phyloP scores from a whole-genome alignment of 495 filamentous ascomycete genomes.

The Podospora appendiculata region DNA sequence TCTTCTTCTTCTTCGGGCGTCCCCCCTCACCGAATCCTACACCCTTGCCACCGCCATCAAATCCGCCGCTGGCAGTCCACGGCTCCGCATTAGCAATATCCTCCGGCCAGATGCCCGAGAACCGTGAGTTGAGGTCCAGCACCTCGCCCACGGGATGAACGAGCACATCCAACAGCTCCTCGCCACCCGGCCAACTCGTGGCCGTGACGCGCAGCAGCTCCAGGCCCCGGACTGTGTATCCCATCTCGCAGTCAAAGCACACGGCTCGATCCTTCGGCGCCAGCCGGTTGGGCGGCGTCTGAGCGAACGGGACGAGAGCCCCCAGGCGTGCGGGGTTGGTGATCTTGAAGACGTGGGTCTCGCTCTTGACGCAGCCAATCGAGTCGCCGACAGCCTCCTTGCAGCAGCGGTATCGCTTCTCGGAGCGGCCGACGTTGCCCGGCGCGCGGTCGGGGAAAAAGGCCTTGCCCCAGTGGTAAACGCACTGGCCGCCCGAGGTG shows the following conservation, averaged over 20 bases:
- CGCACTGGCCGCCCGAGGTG: conserved; percentile 67
- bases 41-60: neutral
- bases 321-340: conserved; percentile 69
- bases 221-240: conserved; percentile 77
- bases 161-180: conserved; percentile 70
- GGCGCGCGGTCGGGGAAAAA: conserved; percentile 39
- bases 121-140: conserved; percentile 84
- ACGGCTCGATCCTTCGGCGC: conserved; percentile 44
- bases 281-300: conserved; percentile 58
- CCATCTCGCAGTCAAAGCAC: conserved; percentile 95
- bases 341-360: conserved; percentile 83
- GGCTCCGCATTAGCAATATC: conserved; percentile 62
- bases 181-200: conserved; percentile 73
- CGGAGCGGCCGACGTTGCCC: conserved; percentile 35
- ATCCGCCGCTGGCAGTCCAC: conserved; percentile 30
- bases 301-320: conserved; percentile 65
- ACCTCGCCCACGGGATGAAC: conserved; percentile 78
- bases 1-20: conserved; percentile 16
- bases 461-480: conserved; percentile 63
- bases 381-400: conserved; percentile 59
- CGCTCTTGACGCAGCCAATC: conserved; percentile 59
- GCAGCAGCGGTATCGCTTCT: conserved; percentile 73
- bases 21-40: neutral
- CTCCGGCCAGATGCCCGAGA: conserved; percentile 73
- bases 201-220: conserved; percentile 87